Evolutionary conservation across 2,329 filamentous ascomycete genomes (phyloP), one percentile per base, ranked within the genome.

Genomic region (Mycosphaerella arachidis): DNA sequence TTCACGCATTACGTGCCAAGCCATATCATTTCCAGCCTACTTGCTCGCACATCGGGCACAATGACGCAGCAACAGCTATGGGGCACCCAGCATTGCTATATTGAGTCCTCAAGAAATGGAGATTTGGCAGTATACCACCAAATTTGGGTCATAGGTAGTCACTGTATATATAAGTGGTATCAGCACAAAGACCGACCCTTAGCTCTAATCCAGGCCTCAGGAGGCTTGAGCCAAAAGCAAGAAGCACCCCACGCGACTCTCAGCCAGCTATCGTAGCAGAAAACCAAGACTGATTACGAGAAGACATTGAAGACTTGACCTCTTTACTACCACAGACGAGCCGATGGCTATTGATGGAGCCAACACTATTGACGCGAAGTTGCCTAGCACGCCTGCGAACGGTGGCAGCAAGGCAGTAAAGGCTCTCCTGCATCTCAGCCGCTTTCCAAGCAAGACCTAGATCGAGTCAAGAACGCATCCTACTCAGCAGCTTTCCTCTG

Each of bases 401-500:
- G n/a, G n/a, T n/a, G n/a, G n/a, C n/a, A n/a, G n/a, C n/a, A n/a
- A n/a, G 31, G 12, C 31, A 35, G 31, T 35, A 35, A 35, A 35
- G 53, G 20, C 7, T 56, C 56, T 13, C 63, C 64, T 20, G 48
- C 51, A n/a, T 65, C 63, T 53, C 54, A 56, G 10, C 64, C 64
- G 13, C 60, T 63, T 29, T 27, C 55, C 35, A 46, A 46, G 29
- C 24, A 53, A 53, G 35, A 31, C 53, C 35, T 48, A 45, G 18
- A 33, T 56, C 62, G 24, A 60, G 31, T 31, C 46, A 33, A 33
- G n/a, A 5, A 30, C 61, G 3, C 20, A 20, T 20, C 43, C 30
- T 50, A 48, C 52, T 13, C 33, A 9, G 48, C 45, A 56, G 35
- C 40, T 9, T 33, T 13, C 18, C 52, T 24, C 18, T 65, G 60